phyloP scores from a whole-genome alignment of 352 stramenopile genomes.

The Globisporangium middletonii region DNA sequence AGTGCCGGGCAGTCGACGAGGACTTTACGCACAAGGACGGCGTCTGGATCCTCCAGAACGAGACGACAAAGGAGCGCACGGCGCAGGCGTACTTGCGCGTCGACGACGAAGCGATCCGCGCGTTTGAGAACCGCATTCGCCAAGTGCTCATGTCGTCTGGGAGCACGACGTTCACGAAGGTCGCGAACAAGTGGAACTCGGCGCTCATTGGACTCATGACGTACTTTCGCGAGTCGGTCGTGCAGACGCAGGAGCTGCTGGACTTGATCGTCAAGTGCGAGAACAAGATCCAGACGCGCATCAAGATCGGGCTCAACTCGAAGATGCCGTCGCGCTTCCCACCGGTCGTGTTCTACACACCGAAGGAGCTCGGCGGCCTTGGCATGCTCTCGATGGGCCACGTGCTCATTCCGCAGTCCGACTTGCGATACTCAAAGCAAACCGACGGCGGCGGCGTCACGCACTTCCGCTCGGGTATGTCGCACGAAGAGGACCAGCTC shows the following conservation, averaged over 20 bases:
- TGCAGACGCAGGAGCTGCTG: slow-evolving; percentile 99
- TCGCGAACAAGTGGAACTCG: slow-evolving; percentile 99
- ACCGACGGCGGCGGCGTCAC: slow-evolving; percentile 96
- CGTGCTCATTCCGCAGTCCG: slow-evolving; percentile 98
- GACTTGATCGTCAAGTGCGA: slow-evolving; percentile 99
- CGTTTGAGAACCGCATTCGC: slow-evolving; percentile 99
- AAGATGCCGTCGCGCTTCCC: slow-evolving; percentile 99
- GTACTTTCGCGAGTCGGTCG: slow-evolving; percentile 98
- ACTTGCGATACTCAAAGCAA: slow-evolving; percentile 99
- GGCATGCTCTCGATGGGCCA: slow-evolving; percentile 99
- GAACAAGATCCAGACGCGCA: slow-evolving; percentile 99
- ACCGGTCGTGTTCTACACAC: slow-evolving; percentile 99
- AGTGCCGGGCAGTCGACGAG: slow-evolving; percentile 85
- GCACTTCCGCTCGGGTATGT: slow-evolving; percentile 98
- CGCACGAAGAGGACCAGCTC: slow-evolving; percentile 97
- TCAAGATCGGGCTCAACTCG: slow-evolving; percentile 99
- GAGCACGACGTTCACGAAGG: slow-evolving; percentile 99
- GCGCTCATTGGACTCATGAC: slow-evolving; percentile 97
- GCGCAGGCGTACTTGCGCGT: slow-evolving; percentile 97
- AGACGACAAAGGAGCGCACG: slow-evolving; percentile 99
- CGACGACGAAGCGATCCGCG: slow-evolving; percentile 92
- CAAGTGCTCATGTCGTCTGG: slow-evolving; percentile 99
- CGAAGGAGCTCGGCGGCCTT: slow-evolving; percentile 98
- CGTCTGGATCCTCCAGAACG: slow-evolving; percentile 99
- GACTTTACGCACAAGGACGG: slow-evolving; percentile 97